Conservation (phyloP, 2,329 filamentous ascomycete species). For the Myotisia sp. region DNA sequence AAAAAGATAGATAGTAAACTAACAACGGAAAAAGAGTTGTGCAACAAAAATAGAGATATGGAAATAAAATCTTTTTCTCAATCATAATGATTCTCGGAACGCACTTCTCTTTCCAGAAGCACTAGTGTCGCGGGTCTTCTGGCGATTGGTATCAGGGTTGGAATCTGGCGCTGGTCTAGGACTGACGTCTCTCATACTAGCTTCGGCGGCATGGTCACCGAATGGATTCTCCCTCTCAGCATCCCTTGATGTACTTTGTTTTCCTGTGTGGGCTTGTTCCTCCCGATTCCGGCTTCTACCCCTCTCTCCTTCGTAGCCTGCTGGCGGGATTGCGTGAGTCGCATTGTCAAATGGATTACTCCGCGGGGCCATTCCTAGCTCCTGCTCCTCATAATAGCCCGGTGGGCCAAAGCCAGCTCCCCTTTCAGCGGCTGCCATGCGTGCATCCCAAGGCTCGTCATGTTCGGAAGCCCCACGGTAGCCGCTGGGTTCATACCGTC, state of each 20-base stretch:
- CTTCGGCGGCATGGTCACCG: constrained; percentile 51
- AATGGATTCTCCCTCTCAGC: constrained; percentile 52
- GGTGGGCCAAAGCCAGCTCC: constrained; percentile 43
- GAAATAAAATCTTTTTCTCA: too few relatives aligned
- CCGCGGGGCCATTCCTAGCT: constrained; percentile 43
- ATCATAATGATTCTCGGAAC: constrained; percentile 3
- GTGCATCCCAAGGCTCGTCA: constrained; percentile 73
- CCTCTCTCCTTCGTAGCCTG: constrained; percentile 23
- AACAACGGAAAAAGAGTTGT: too few relatives aligned
- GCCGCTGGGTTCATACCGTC: constrained; percentile 28
- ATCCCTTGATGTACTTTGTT: too few relatives aligned
- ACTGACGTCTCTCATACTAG: constrained; percentile 57
- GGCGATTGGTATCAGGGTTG: not conserved
- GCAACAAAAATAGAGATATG: too few relatives aligned
- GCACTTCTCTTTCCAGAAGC: not conserved
- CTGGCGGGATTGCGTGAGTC: constrained; percentile 15
- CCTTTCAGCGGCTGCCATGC: constrained; percentile 56
- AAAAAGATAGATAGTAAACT: too few relatives aligned
- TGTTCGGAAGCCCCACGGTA: constrained; percentile 46
- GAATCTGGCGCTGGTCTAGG: constrained; percentile 52
- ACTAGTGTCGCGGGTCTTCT: not conserved
- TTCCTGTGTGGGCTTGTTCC: constrained; percentile 24
- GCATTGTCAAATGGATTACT: constrained; percentile 18
- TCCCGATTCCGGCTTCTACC: constrained; percentile 34
- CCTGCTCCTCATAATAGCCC: constrained; percentile 63